Evolutionary conservation across 345 rosid species (phyloP), one percentile per base, ranked within the genome.

Genomic region (Acer yangbiense): DNA sequence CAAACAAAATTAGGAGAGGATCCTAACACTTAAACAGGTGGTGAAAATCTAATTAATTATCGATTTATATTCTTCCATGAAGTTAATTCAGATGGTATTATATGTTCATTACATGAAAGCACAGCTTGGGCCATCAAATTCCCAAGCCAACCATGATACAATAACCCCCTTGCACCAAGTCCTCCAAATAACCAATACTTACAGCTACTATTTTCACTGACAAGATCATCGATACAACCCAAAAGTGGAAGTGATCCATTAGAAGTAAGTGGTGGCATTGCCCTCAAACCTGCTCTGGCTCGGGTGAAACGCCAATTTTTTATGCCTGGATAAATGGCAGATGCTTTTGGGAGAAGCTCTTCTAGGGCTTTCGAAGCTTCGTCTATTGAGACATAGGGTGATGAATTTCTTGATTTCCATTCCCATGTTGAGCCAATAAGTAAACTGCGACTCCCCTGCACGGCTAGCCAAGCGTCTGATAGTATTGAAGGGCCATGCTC

Each of bases 341-440:
- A 89, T 25, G 90, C 96, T 85, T 93, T 95, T 0, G 96, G 96
- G 55, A 93, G 86, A 83, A 95, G 99, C 87, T 86, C 88, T 20
- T 83, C 41, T 9, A 95, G 90, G 63, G 98, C 96, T 80, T 68
- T 83, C 14, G 91, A 82, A 70, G 96, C 93, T 86, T 95, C 98
- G 63, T 93, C 92, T 41, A 69, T 86, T 69, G 93, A 81, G 74
- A 91, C 97, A 57, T 76, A 72, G 55, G 88, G 71, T 60, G 92
- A 90, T 68, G 83, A 83, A 71, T 95, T 88, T 81, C 88, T 90
- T 48, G 98, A 95, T 69, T 86, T 85, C 97, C 98, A 95, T 50
- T 95, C 96, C 97, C 98, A 90, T 27, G 98, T 95, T 29, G 99
- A 90, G 71, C 98, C 99, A 87, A 92, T 76, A 76, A 79, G 84